Evolutionary conservation across 192 early-diverging fungal genomes (phyloP), one percentile per base, ranked within the genome.

Genomic region (Rhizoclosmatium globosum): DNA sequence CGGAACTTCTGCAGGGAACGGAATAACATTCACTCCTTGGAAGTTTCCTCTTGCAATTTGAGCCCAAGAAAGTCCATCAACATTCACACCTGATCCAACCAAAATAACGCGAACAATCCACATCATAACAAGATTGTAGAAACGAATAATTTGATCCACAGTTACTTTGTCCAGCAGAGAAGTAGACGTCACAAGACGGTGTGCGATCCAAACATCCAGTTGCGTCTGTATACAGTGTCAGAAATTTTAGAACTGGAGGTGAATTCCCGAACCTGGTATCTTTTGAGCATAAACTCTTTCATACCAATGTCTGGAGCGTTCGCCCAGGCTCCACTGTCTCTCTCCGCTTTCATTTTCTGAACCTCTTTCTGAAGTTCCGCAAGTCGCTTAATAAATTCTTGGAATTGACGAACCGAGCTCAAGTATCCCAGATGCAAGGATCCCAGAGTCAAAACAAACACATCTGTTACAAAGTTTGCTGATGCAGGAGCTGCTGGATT

Each of bases 71-170:
- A 85, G 38, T 6, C 64, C 45, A 19, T 68, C 71, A 50, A 76
- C 44, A 79, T 72, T n/a, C 17, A 41, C 23, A 47, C 65, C 23
- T 21, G 69, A 57, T 38, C 86, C 78, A 3, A 84, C 70, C 13
- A 80, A 31, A 0, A 93, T 88, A 57, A 93, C 86, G 39, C 94
- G 91, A 31, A 99, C 78, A 61, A 97, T 71, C 90, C 94, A 97
- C 44, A 92, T 89, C 92, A 98, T 97, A 7, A 90, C 91, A n/a
- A 98, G 82, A 65, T 94, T 92, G 72, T 95, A 97, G 72, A 98
- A 99, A 56, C 91, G 85, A 74, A 95, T 79, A 0, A 86, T 85
- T 56, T 88, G 85, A 6, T 82, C 84, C 44, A 99, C 78, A 7
- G 90, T 84, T n/a, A 83, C 82, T 3, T 89, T 91, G 77, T 98